These are phyloP conservation scores for Kodamaea leandrae DNA, from an alignment of 805 yeast genomes.

Conservation along the genomic window DNA sequence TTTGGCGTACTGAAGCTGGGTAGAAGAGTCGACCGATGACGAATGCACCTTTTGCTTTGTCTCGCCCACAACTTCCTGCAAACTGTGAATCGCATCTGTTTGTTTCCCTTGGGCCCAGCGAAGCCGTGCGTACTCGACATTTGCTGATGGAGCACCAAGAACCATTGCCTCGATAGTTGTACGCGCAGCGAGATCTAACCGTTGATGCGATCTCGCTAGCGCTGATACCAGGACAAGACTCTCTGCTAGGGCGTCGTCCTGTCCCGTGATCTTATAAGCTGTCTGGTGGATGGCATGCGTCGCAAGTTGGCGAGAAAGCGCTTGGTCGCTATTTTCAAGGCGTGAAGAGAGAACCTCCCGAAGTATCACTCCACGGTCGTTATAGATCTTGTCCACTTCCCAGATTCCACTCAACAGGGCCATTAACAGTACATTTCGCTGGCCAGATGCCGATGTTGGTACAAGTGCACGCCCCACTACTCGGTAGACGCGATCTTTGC, in stretches of 20 bases:
- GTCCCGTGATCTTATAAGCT: conserved; percentile 26
- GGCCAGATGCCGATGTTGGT: conserved; percentile 37
- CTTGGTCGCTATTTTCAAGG: conserved; percentile 36
- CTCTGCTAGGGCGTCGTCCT: conserved; percentile 40
- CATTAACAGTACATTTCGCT: conserved; percentile 36
- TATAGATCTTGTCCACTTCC: conserved; percentile 28
- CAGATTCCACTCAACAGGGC: conserved; percentile 35
- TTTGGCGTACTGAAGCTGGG: conserved; percentile 75
- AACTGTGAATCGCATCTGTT: conserved; percentile 72
- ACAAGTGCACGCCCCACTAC: conserved; percentile 60
- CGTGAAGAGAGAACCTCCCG: conserved; percentile 26
- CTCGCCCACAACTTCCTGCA: conserved; percentile 41
- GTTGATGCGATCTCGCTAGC: conserved; percentile 63
- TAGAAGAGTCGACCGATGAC: too few species aligned
- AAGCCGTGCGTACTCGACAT: conserved; percentile 74
- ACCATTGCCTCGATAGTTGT: conserved; percentile 61
- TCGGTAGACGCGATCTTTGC: conserved; percentile 50
- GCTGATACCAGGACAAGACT: conserved; percentile 60
- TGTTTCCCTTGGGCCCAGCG: conserved; percentile 89
- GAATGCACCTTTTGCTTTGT: conserved; percentile 16
- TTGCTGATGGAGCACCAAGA: conserved; percentile 44
- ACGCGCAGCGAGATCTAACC: conserved; percentile 71
- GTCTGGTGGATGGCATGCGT: conserved; percentile 59
- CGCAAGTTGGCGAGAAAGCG: conserved; percentile 58
- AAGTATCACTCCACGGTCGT: conserved; percentile 13